Conservation (phyloP, 78 protist genomes). For the Pigoraptor vietnamica region DNA sequence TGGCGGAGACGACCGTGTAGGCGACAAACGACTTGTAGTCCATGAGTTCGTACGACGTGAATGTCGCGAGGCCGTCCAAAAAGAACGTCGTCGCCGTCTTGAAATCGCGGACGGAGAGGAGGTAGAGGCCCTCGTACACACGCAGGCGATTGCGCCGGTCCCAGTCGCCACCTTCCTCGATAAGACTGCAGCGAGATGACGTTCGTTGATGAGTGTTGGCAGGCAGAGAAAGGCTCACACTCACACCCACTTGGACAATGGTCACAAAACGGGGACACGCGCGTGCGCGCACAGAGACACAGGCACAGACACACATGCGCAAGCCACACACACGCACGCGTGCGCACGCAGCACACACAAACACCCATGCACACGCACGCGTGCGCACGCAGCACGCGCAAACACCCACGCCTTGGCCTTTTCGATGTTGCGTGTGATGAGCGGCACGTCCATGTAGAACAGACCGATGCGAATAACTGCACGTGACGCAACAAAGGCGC, state of each 20-base stretch:
- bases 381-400: neutral
- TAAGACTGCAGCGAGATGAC: neutral
- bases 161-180: constrained; percentile 95
- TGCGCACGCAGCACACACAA: neutral
- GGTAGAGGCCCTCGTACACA: constrained; percentile 84
- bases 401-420: constrained; percentile 48
- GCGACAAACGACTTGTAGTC: constrained; percentile 62
- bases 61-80: constrained; percentile 78
- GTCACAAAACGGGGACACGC: no score
- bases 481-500: neutral
- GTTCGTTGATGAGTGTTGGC: neutral
- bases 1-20: constrained; percentile 64
- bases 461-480: constrained; percentile 16
- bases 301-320: neutral
- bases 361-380: neutral
- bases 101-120: constrained; percentile 73
- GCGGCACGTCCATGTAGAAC: constrained; percentile 69
- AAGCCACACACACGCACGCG: neutral
- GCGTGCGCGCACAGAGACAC: no score
- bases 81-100: constrained; percentile 68
- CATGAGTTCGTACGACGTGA: constrained; percentile 63
- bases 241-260: no score
- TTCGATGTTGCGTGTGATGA: constrained; percentile 56
- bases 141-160: constrained; percentile 94
- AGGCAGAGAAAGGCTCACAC: neutral